Evolutionary conservation across 768 basidiomycete species (phyloP).

Genomic region (Gloeophyllum trabeum): DNA sequence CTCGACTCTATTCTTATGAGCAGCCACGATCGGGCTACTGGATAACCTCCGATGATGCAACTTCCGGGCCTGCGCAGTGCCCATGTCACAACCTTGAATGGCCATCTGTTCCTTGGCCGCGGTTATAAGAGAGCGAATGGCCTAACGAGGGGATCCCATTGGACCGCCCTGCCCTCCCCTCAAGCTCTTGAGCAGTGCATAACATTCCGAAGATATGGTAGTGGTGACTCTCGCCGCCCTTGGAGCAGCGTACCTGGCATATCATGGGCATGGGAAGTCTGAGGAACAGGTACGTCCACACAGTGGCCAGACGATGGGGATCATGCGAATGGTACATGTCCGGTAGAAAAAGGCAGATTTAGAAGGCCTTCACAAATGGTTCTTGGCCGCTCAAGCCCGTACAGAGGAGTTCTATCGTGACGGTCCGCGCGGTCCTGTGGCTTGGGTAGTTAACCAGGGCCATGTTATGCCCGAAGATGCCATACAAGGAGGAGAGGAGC

Average conservation of each 20-base stretch:
- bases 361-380: conserved; percentile 45
- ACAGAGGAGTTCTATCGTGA: conserved; percentile 34
- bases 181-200: too few species aligned
- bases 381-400: conserved; percentile 41
- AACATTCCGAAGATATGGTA: too few species aligned
- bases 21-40: too few species aligned
- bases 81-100: too few species aligned
- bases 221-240: conserved; percentile 32
- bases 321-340: background rate
- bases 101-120: too few species aligned
- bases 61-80: too few species aligned
- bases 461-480: conserved; percentile 47
- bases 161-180: too few species aligned
- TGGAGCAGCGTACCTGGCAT: conserved; percentile 39
- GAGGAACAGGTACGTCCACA: conserved; percentile 44
- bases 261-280: conserved; percentile 42
- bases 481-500: conserved; percentile 44
- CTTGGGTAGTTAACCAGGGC: conserved; percentile 49
- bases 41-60: too few species aligned
- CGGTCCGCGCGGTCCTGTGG: conserved; percentile 34
- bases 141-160: too few species aligned
- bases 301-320: background rate
- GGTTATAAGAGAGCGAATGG: too few species aligned
- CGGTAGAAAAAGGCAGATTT: conserved; percentile 34
- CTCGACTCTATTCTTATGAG: too few species aligned